A percentile compares a stretch with the other conserved stretches of the same genome.
Evolutionary conservation across 1,284 basidiomycete genomes (phyloP).

Genomic region (Tilletia caries): DNA sequence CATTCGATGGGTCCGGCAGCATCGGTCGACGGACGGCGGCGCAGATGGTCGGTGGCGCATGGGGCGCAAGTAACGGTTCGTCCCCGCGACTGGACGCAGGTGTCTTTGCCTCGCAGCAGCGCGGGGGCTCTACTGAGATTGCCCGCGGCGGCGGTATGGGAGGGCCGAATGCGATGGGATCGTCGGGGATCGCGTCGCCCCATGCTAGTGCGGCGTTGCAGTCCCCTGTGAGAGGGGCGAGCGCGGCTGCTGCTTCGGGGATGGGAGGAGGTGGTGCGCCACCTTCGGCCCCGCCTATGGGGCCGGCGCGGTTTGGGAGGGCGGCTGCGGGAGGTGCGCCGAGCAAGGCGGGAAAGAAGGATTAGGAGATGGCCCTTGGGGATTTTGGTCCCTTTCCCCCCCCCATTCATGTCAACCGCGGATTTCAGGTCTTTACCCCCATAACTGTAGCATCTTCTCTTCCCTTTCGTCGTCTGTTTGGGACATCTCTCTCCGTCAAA

Average conservation of each 20-base stretch:
- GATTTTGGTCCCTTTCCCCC: no score
- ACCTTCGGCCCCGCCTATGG: background rate
- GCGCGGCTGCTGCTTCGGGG: background rate
- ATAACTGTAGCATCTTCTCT: slow-evolving; percentile 4
- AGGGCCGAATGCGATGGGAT: no score
- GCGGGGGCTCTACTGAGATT: no score
- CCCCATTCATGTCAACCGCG: background rate
- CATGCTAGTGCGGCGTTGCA: background rate
- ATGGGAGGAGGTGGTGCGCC: background rate
- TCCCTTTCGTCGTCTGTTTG: background rate
- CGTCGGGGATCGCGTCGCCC: background rate
- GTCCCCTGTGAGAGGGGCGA: background rate
- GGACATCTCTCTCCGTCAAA: background rate
- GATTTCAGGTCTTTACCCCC: background rate
- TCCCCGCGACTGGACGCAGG: background rate
- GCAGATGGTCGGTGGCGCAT: slow-evolving; percentile 35
- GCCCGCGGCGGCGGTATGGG: no score
- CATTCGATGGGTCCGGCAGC: slow-evolving; percentile 25
- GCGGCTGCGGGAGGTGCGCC: background rate
- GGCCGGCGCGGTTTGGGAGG: slow-evolving; percentile 1
- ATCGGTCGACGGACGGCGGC: slow-evolving; percentile 29
- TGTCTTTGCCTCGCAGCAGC: no score
- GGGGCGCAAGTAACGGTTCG: slow-evolving; percentile 20
- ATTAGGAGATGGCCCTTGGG: background rate
- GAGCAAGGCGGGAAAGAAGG: slow-evolving; percentile 4